These are phyloP conservation scores for Russula earlei DNA, from an alignment of 768 basidiomycete species.

Conservation along the genomic window DNA sequence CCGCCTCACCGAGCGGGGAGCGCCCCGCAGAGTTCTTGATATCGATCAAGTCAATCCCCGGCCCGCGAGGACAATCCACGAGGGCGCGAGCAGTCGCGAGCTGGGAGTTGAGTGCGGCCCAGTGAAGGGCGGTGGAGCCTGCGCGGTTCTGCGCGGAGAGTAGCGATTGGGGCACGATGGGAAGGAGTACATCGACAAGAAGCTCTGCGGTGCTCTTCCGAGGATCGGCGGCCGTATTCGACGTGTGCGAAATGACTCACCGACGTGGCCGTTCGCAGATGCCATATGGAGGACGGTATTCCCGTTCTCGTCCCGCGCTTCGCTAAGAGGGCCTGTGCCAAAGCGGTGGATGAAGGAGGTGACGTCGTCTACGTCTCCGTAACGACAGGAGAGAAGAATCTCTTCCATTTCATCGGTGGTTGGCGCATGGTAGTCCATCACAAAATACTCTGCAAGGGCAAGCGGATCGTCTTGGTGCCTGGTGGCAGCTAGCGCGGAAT, in stretches of 20 bases:
- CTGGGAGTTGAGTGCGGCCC: constrained; percentile 83
- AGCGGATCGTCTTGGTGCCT: no score
- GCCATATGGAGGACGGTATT: constrained; percentile 84
- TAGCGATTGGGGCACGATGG: constrained; percentile 43
- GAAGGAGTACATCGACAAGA: constrained; percentile 64
- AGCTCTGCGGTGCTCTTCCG: constrained; percentile 53
- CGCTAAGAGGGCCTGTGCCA: constrained; percentile 39
- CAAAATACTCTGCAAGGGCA: neutral
- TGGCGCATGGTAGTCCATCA: constrained; percentile 17
- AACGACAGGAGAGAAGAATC: constrained; percentile 73
- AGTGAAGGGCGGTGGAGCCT: constrained; percentile 81
- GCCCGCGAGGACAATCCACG: constrained; percentile 45
- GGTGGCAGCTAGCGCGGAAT: no score
- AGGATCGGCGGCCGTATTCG: constrained; percentile 30
- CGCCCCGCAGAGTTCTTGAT: constrained; percentile 63
- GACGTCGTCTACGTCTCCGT: constrained; percentile 79
- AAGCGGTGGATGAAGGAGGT: constrained; percentile 53
- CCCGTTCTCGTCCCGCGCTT: constrained; percentile 60
- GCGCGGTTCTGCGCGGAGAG: constrained; percentile 56
- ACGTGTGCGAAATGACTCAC: no score
- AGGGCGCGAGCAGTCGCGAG: constrained; percentile 51
- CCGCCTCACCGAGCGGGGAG: constrained; percentile 76
- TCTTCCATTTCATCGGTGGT: constrained; percentile 51
- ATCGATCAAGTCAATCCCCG: constrained; percentile 62
- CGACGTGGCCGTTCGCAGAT: constrained; percentile 80